These are phyloP conservation scores for Leucocoprinus leucothites DNA, from an alignment of 768 basidiomycete genomes.

Conservation along the genomic window DNA sequence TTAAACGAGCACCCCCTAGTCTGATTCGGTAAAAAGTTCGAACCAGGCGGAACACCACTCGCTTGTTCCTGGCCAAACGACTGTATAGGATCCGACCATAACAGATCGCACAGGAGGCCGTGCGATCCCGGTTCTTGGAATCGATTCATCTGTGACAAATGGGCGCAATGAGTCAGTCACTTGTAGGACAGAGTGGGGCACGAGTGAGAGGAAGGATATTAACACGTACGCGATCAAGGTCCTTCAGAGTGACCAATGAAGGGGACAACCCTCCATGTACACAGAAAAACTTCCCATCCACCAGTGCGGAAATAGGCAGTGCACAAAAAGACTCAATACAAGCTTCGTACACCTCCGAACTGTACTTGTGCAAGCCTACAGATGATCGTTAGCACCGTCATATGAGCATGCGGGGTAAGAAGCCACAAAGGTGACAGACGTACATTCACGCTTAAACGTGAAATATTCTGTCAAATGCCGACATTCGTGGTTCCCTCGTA, in stretches of 20 bases:
- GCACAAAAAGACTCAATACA: constrained; percentile 89
- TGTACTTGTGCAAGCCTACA: constrained; percentile 88
- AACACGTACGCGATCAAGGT: constrained; percentile 36
- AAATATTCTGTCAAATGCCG: constrained; percentile 96
- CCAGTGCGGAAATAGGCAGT: constrained; percentile 85
- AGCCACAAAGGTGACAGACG: too few relatives aligned
- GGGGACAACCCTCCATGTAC: constrained; percentile 97
- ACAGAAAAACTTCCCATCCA: constrained; percentile 95
- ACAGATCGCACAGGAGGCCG: constrained; percentile 89
- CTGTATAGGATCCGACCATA: constrained; percentile 93
- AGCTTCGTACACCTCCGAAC: constrained; percentile 82
- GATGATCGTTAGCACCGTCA: too few relatives aligned
- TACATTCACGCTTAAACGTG: constrained; percentile 97
- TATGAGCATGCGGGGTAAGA: too few relatives aligned
- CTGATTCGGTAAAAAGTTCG: constrained; percentile 74
- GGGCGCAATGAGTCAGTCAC: not conserved
- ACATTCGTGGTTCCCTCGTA: constrained; percentile 98
- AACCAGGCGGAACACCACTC: constrained; percentile 45
- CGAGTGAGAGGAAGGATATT: not conserved
- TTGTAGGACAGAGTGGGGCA: not conserved
- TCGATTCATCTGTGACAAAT: constrained; percentile 66
- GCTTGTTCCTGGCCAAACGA: constrained; percentile 85
- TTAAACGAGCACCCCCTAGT: constrained; percentile 91
- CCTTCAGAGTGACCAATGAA: constrained; percentile 73
- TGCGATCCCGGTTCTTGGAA: constrained; percentile 92